Conservation (phyloP, 2,329 filamentous ascomycete species). For the Scedosporium minutisporum region DNA sequence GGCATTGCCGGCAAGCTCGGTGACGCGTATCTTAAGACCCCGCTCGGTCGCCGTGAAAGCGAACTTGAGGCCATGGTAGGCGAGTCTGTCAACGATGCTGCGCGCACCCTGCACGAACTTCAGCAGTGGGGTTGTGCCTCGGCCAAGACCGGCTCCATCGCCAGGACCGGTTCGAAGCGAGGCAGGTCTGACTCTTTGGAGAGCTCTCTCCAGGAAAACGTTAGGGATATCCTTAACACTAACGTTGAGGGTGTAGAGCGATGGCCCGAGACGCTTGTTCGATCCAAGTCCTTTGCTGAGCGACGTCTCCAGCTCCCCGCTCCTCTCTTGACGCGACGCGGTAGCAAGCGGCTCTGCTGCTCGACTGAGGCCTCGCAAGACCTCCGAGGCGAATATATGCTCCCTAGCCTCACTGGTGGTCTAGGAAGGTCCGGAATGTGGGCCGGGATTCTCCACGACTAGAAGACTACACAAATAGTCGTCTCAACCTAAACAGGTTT, state of each 20-base stretch:
- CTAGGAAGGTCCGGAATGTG: constrained; percentile 4
- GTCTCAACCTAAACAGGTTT: neutral
- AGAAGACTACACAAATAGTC: neutral
- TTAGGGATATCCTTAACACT: constrained; percentile 49
- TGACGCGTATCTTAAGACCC: constrained; percentile 38
- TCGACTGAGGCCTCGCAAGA: constrained; percentile 6
- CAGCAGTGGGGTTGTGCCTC: constrained; percentile 25
- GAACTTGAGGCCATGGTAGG: constrained; percentile 32
- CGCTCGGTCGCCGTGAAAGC: constrained; percentile 33
- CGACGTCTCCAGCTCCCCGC: neutral
- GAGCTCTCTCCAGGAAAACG: constrained; percentile 54
- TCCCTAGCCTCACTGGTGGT: neutral
- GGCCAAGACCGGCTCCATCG: constrained; percentile 24
- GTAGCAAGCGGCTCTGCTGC: constrained; percentile 7
- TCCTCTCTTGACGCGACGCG: neutral
- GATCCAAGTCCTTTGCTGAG: constrained; percentile 14
- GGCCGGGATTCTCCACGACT: constrained; percentile 3
- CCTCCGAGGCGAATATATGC: constrained; percentile 1
- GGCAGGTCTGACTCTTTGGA: constrained; percentile 50
- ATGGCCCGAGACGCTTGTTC: constrained; percentile 29
- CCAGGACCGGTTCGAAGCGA: constrained; percentile 43
- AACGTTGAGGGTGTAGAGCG: constrained; percentile 15
- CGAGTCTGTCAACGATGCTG: constrained; percentile 38
- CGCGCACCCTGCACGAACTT: constrained; percentile 49
- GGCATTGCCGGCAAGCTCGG: constrained; percentile 41